Percentiles rank a stretch among this genome's conserved stretches.
Evolutionary conservation across 2,329 filamentous ascomycete genomes (phyloP).

Genomic region (Apiospora phragmitis): DNA sequence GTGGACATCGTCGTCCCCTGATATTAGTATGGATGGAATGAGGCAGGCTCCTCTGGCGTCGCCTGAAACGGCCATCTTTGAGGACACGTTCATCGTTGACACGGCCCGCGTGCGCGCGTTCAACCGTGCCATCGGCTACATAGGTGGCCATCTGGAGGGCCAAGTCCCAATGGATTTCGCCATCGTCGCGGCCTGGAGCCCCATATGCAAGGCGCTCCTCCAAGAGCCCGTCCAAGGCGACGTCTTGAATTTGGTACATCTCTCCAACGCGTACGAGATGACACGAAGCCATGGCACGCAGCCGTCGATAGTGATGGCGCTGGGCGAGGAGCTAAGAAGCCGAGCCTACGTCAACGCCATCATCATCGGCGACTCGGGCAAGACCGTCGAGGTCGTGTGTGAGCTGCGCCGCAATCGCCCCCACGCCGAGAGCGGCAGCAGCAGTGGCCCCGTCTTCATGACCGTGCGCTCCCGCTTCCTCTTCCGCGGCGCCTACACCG

Average conservation of each 20-base stretch:
- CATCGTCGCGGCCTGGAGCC: conserved; percentile 94
- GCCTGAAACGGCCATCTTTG: conserved; percentile 82
- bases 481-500: conserved; percentile 85
- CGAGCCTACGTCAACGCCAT: conserved; percentile 94
- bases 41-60: conserved; percentile 76
- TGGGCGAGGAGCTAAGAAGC: conserved; percentile 81
- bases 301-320: conserved; percentile 70
- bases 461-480: conserved; percentile 96
- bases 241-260: conserved; percentile 87
- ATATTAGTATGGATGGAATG: conserved; percentile 55
- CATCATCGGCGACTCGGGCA: conserved; percentile 93
- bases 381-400: conserved; percentile 97
- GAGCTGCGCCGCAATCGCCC: conserved; percentile 60
- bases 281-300: conserved; percentile 92
- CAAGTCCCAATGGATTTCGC: conserved; percentile 97
- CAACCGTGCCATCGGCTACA: conserved; percentile 93
- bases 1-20: conserved; percentile 51
- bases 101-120: conserved; percentile 93
- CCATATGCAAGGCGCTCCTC: conserved; percentile 99
- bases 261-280: conserved; percentile 87
- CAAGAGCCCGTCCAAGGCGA: conserved; percentile 92
- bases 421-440: no score
- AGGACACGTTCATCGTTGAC: conserved; percentile 80
- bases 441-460: conserved; percentile 72
- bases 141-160: conserved; percentile 88